Evolutionary conservation across 1,284 basidiomycete genomes (phyloP), one percentile per base, ranked within the genome.

Genomic region (Boletellus deceptivus): DNA sequence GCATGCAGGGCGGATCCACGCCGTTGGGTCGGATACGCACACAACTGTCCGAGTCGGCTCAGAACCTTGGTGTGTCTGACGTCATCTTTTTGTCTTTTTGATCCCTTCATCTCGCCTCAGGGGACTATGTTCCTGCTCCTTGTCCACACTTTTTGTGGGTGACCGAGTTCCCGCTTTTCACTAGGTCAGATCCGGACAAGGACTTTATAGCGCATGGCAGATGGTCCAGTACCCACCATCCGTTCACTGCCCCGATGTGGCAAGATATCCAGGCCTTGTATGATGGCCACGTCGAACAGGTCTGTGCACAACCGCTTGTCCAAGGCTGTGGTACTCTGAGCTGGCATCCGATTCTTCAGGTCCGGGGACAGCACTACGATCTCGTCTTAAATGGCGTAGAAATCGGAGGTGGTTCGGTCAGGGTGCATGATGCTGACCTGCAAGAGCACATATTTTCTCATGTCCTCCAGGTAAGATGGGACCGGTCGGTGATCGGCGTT

Each of bases 281-380:
- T 63, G 72, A 72, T 40, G 89, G 89, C 34, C 74, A 82, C 58
- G 73, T 86, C 46, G 79, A 80, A 49, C 73, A 79, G 65, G 90
- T 91, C 58, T 58, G 79, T 66, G 29, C 38, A 44, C 3, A 33
- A 35, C 42, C 35, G 38, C 52, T 40, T 54, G 50, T 37, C 20
- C 24, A 34, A 36, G 3, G 37, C 25, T 37, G 51, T 50, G 38
- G 51, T 43, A 13, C 48, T 43, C 40, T 48, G 37, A 43, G 43
- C 34, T 52, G 49, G 53, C 35, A 42, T 27, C 14, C 41, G 31
- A 48, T 49, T 36, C 35, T 45, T 39, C 56, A 91, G 88, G 86
- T 94, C 57, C 83, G 92, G 43, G 94, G 94, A 2, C 94, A 98
- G 70, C 95, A 98, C 71, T 98, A 98, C 65, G 94, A 98, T 73